A percentile compares a stretch with the other conserved stretches of the same genome.
phyloP scores from a whole-genome alignment of 192 early-diverging fungal species.

The Backusella macrospora region DNA sequence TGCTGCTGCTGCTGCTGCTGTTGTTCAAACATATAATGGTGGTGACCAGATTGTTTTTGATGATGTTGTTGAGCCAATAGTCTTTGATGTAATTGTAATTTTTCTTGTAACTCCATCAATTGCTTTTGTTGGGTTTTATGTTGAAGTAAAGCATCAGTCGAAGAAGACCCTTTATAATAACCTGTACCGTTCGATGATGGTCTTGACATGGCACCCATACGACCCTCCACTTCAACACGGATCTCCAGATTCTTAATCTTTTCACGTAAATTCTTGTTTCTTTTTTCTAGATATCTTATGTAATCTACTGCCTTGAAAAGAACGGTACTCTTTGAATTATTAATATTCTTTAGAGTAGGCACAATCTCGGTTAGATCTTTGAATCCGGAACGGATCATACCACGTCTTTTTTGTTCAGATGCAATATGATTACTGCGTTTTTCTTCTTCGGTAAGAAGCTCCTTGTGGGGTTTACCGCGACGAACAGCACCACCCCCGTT shows the following conservation, averaged over 20 bases:
- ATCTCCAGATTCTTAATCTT: conserved; percentile 36
- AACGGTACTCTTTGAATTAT: conserved; percentile 70
- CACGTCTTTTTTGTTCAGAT: conserved; percentile 76
- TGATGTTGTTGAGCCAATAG: conserved; percentile 2
- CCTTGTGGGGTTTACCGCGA: conserved; percentile 53
- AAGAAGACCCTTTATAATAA: neutral
- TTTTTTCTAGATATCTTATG: conserved; percentile 62
- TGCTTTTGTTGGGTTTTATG: conserved; percentile 21
- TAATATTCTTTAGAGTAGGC: conserved; percentile 63
- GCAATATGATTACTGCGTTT: conserved; percentile 77
- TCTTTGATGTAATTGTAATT: conserved; percentile 12
- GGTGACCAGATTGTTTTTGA: neutral
- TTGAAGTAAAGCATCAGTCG: conserved; percentile 16
- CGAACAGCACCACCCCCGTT: conserved; percentile 8
- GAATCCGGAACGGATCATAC: conserved; percentile 82
- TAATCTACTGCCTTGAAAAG: conserved; percentile 74
- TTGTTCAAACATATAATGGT: conserved; percentile 9
- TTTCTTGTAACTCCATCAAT: conserved; percentile 17
- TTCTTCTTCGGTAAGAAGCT: conserved; percentile 75
- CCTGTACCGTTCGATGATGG: neutral
- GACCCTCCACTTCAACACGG: conserved; percentile 31
- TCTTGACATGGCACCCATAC: conserved; percentile 14
- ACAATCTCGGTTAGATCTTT: conserved; percentile 89
- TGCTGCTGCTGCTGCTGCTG: neutral
- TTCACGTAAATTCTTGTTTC: conserved; percentile 48